Percentiles rank a stretch among this genome's conserved stretches.
Conservation (phyloP, 148 eudicot species). For the Cornus florida region DNA sequence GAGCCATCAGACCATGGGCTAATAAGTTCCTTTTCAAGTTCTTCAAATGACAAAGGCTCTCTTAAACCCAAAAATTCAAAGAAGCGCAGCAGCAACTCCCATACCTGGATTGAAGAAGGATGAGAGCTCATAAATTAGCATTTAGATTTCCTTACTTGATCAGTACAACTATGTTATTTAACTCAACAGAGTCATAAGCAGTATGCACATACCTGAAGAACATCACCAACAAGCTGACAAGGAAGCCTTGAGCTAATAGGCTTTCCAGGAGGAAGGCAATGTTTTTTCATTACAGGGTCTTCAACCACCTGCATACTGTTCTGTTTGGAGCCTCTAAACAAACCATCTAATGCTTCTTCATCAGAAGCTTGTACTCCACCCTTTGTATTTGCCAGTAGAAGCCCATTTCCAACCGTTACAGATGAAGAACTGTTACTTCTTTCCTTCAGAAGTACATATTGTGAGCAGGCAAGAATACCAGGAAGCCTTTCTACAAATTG, state of each 20-base stretch:
- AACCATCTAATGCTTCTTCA: constrained; percentile 26
- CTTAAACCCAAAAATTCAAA: constrained; percentile 44
- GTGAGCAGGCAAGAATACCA: constrained; percentile 37
- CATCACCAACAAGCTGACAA: constrained; percentile 48
- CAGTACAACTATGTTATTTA: neutral
- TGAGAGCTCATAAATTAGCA: neutral
- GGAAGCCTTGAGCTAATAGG: constrained; percentile 48
- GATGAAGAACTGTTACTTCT: constrained; percentile 36
- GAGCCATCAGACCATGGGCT: constrained; percentile 41
- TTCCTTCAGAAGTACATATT: constrained; percentile 38
- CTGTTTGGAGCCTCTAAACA: constrained; percentile 28
- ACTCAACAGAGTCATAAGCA: neutral
- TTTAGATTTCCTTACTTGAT: neutral
- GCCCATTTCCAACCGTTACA: constrained; percentile 54
- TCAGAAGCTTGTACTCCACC: constrained; percentile 31
- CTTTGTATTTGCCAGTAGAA: constrained; percentile 41
- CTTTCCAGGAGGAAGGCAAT: constrained; percentile 41
- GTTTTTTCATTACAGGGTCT: constrained; percentile 14
- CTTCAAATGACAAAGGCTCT: constrained; percentile 33
- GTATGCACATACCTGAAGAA: constrained; percentile 48
- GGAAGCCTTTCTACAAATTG: constrained; percentile 59
- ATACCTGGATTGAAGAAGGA: constrained; percentile 36
- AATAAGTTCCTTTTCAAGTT: constrained; percentile 58
- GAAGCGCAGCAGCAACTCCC: constrained; percentile 50
- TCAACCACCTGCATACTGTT: constrained; percentile 19